These are phyloP conservation scores for Sugiyamaella japonica DNA, from an alignment of 1,139 yeast genomes.

Conservation along the genomic window DNA sequence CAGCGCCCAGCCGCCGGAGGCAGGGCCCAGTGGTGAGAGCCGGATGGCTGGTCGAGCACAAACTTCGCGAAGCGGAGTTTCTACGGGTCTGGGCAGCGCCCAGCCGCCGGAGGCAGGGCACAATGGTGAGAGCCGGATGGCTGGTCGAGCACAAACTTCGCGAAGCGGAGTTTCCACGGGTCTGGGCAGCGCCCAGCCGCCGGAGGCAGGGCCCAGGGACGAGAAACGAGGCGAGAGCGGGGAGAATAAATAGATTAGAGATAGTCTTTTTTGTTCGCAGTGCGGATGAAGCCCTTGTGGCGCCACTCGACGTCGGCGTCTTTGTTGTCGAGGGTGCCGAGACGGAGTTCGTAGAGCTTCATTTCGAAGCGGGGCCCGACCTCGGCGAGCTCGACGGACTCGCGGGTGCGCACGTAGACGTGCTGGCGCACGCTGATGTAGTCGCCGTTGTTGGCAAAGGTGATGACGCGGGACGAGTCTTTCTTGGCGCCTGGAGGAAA, in stretches of 20 bases:
- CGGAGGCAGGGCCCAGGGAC: background rate
- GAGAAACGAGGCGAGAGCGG: background rate
- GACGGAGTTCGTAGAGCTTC: constrained; percentile 81
- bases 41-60: background rate
- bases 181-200: constrained; percentile 6
- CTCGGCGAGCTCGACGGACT: constrained; percentile 86
- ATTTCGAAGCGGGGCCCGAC: constrained; percentile 98
- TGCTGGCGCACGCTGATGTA: constrained; percentile 94
- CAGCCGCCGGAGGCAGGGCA: constrained; percentile 1
- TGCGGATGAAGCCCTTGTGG: constrained; percentile 84
- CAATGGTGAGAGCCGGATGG: too few relatives aligned
- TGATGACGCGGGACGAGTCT: constrained; percentile 83
- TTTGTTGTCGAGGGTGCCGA: constrained; percentile 90
- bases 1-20: too few relatives aligned
- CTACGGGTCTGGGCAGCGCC: constrained; percentile 5
- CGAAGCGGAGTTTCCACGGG: background rate
- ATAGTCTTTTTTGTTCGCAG: constrained; percentile 93
- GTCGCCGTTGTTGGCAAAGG: constrained; percentile 88
- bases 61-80: background rate
- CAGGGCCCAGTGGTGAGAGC: too few relatives aligned
- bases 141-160: background rate
- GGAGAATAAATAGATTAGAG: constrained; percentile 39
- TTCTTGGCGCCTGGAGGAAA: constrained; percentile 97
- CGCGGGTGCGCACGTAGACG: constrained; percentile 84
- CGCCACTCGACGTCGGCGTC: constrained; percentile 99